Conservation (phyloP, 1,284 basidiomycete genomes). For the Irpex sp. region DNA sequence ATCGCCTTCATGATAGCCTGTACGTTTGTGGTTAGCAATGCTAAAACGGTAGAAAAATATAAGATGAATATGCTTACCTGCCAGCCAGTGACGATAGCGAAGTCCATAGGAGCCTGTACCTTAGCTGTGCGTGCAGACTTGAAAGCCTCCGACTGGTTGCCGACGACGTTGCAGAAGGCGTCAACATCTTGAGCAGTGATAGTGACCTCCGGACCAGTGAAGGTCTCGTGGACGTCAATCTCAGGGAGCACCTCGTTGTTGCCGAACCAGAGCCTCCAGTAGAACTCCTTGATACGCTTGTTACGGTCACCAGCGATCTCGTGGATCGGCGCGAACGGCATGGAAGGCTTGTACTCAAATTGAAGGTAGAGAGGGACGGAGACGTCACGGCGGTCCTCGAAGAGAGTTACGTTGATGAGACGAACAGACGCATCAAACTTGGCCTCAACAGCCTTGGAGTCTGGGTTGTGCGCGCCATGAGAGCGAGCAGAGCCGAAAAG, state of each 20-base stretch:
- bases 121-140: conserved; percentile 67
- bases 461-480: conserved; percentile 62
- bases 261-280: conserved; percentile 96
- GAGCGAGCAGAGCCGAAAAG: conserved; percentile 81
- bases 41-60: too few relatives aligned
- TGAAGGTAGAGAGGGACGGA: conserved; percentile 79
- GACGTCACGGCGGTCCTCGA: conserved; percentile 77
- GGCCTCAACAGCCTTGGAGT: conserved; percentile 85
- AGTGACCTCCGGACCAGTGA: conserved; percentile 78
- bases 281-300: conserved; percentile 90
- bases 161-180: conserved; percentile 89
- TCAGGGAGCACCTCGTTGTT: conserved; percentile 71
- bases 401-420: conserved; percentile 72
- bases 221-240: conserved; percentile 73
- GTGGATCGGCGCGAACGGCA: conserved; percentile 91
- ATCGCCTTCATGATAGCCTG: conserved; percentile 97
- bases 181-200: conserved; percentile 78
- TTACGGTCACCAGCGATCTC: conserved; percentile 86
- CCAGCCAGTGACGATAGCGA: conserved; percentile 97
- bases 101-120: conserved; percentile 94
- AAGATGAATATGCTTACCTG: too few relatives aligned
- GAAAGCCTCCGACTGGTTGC: conserved; percentile 90
- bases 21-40: too few relatives aligned
- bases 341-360: conserved; percentile 85
- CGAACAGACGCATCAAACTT: conserved; percentile 49